These are phyloP conservation scores for Suhomyces taliae DNA, from an alignment of 1,139 yeast genomes.

Conservation along the genomic window DNA sequence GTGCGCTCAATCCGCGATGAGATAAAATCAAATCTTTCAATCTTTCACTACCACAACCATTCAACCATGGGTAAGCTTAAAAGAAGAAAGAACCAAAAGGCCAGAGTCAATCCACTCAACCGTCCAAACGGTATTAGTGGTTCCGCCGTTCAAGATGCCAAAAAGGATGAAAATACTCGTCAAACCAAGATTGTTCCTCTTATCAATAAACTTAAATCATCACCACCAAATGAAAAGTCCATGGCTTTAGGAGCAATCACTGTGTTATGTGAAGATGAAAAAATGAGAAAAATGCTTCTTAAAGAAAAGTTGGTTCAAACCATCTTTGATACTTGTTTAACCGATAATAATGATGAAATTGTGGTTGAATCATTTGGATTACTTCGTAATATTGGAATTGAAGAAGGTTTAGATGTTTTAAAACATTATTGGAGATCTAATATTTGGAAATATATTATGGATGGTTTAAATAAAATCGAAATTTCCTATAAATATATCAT, in stretches of 20 bases:
- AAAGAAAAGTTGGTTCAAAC: conserved; percentile 69
- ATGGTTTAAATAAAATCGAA: conserved; percentile 50
- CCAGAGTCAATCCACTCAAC: conserved; percentile 52
- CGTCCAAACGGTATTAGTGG: conserved; percentile 13
- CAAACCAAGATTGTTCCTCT: conserved; percentile 66
- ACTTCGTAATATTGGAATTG: conserved; percentile 73
- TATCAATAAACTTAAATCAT: conserved; percentile 60
- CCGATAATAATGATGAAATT: conserved; percentile 70
- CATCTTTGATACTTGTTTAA: conserved; percentile 62
- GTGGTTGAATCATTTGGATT: conserved; percentile 80
- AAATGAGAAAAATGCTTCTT: conserved; percentile 60
- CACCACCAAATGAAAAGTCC: conserved; percentile 69
- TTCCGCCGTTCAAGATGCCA: conserved; percentile 22
- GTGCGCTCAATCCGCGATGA: background rate
- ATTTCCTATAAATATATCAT: conserved; percentile 47
- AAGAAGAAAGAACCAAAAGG: conserved; percentile 60
- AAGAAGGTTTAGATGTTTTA: conserved; percentile 87
- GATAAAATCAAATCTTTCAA: background rate
- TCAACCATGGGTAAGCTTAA: conserved; percentile 71
- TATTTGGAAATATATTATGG: conserved; percentile 62
- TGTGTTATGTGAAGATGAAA: conserved; percentile 66
- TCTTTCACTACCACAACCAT: background rate
- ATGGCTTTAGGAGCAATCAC: conserved; percentile 78
- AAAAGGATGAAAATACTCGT: conserved; percentile 50
- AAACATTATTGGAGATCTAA: conserved; percentile 75